Evolutionary conservation across 805 yeast species (phyloP), one percentile per base, ranked within the genome.

Genomic region (Lipomyces spencermartinsiae): DNA sequence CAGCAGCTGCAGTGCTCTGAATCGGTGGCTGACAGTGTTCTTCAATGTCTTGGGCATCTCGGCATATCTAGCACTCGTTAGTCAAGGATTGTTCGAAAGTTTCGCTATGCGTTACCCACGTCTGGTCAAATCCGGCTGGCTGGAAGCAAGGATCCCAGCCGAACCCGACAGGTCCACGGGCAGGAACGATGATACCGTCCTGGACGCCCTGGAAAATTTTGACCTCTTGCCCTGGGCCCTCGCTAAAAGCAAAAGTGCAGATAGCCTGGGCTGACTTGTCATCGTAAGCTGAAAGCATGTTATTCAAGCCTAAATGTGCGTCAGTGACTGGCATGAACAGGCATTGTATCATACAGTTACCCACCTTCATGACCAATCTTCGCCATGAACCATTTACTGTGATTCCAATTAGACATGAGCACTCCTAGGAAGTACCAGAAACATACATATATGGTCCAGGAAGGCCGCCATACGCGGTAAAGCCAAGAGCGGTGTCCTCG

Each of bases 61-160:
- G 10, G 98, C 98, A 76, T 92, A 93, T 0, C 75, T 74, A 31
- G 9, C n/a, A n/a, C 22, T 43, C 19, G 22, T 43, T 43, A 43
- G 49, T 2, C 22, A 43, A n/a, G 22, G n/a, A 14, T 16, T 4
- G 19, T 33, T 58, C 51, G 19, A 33, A 46, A 10, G 5, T 19
- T 43, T 9, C 19, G 49, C 22, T 2, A n/a, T 43, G 49, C 49
- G n/a, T 43, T 22, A 64, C 72, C n/a, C 59, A 78, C 56, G 95
- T 90, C 76, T 88, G 81, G 25, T 84, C 80, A 74, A 78, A 87
- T 2, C 97, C 97, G 34, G 82, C 80, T 1, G 99, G 99, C 80
- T 89, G 84, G 78, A 95, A 95, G 61, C 91, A 81, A 7, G 97
- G 88, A 80, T 95, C 98, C 97, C 97, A 95, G 1, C 99, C 99